Evolutionary conservation across 805 yeast genomes (phyloP).

Genomic region (Starmerella scarabaei): DNA sequence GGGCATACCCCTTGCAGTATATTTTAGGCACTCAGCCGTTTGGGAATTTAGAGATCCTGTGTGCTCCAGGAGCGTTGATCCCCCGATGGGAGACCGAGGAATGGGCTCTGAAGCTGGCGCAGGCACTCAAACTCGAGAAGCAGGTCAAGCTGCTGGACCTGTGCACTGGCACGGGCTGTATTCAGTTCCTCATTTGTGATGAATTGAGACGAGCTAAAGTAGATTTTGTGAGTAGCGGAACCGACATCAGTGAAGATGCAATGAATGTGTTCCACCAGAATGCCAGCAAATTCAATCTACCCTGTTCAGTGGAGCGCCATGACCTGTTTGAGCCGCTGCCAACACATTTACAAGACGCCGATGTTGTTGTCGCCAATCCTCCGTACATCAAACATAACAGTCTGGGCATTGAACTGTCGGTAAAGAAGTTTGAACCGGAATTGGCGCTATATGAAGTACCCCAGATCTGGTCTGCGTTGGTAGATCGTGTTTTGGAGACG

Average conservation of each 20-base stretch:
- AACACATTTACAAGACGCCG: constrained; percentile 19
- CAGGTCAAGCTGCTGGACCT: constrained; percentile 42
- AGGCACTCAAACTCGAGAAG: constrained; percentile 6
- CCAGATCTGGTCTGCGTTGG: constrained; percentile 53
- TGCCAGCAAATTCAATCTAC: constrained; percentile 6
- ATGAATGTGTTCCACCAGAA: constrained; percentile 30
- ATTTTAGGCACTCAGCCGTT: constrained; percentile 80
- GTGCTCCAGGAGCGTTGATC: constrained; percentile 57
- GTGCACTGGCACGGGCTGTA: constrained; percentile 85
- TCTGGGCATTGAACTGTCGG: constrained; percentile 44
- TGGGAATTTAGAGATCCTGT: constrained; percentile 48
- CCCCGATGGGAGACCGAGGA: constrained; percentile 96
- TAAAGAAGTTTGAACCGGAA: constrained; percentile 57
- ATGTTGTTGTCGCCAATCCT: constrained; percentile 71
- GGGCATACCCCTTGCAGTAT: constrained; percentile 65
- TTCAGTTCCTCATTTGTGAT: constrained; percentile 27
- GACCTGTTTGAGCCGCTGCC: constrained; percentile 10
- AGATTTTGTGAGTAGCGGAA: constrained; percentile 46
- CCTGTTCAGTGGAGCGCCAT: constrained; percentile 5
- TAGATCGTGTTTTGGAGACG: constrained; percentile 33
- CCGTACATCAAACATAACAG: constrained; percentile 57
- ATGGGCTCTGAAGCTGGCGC: constrained; percentile 46
- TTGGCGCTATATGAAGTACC: constrained; percentile 67
- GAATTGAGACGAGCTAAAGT: constrained; percentile 17
- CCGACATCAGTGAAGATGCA: constrained; percentile 41